Conservation (phyloP, 1,284 basidiomycete species). For the Pseudozyma tsukubaensis region DNA sequence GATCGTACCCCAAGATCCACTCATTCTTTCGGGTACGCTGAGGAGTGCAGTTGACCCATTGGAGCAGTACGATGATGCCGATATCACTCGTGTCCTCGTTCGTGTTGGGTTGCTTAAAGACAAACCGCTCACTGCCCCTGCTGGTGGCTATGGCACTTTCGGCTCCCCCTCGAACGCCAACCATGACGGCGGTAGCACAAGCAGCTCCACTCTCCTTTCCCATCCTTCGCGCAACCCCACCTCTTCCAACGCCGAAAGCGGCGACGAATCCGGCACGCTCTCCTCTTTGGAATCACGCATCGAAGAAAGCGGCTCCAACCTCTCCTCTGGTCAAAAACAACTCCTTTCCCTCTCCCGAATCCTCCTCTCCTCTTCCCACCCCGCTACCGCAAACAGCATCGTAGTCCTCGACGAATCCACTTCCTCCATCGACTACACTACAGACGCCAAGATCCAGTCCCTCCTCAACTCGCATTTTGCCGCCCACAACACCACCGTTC, state of each 20-base stretch:
- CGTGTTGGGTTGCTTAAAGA: slow-evolving; percentile 62
- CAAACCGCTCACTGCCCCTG: slow-evolving; percentile 4
- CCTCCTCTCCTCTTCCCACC: slow-evolving; percentile 55
- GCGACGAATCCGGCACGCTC: slow-evolving; percentile 41
- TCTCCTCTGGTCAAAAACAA: slow-evolving; percentile 67
- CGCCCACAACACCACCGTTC: slow-evolving; percentile 75
- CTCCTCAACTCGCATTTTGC: slow-evolving; percentile 84
- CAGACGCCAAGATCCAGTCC: slow-evolving; percentile 83
- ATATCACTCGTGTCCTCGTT: slow-evolving; percentile 64
- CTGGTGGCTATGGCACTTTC: slow-evolving; percentile 25
- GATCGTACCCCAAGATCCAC: slow-evolving; percentile 66
- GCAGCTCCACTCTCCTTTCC: slow-evolving; percentile 13
- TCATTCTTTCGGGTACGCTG: slow-evolving; percentile 68
- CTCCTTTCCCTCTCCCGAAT: slow-evolving; percentile 68
- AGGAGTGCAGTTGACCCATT: slow-evolving; percentile 68
- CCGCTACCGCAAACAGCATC: slow-evolving; percentile 32
- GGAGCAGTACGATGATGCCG: slow-evolving; percentile 60
- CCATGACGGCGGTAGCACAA: slow-evolving; percentile 11
- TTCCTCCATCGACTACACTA: slow-evolving; percentile 79
- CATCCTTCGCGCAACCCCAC: slow-evolving; percentile 2
- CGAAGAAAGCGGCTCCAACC: slow-evolving; percentile 65
- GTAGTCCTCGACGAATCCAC: slow-evolving; percentile 76
- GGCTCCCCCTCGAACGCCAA: not conserved
- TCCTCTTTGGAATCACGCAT: slow-evolving; percentile 63
- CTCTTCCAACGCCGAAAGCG: not conserved